Percentiles rank a stretch among this genome's conserved stretches.
phyloP scores from a whole-genome alignment of 2,329 filamentous ascomycete genomes.

The Aspergillus phoenicis region DNA sequence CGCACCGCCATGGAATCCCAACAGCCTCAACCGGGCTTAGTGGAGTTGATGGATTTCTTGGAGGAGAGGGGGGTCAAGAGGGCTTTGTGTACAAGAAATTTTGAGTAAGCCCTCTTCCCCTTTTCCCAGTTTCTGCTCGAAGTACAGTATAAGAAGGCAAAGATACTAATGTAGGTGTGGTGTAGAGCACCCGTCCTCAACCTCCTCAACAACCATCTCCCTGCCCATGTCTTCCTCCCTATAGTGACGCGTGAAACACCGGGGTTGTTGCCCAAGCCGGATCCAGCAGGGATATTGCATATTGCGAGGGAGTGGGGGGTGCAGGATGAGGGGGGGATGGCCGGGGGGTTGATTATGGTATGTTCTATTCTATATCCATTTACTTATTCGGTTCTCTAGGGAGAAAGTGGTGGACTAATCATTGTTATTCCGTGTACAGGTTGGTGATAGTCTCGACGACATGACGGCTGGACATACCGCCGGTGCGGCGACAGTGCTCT shows the following conservation, averaged over 20 bases:
- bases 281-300: slow-evolving; percentile 83
- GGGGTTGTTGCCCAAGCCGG: slow-evolving; percentile 70
- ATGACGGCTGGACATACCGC: slow-evolving; percentile 84
- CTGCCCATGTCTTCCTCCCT: slow-evolving; percentile 68
- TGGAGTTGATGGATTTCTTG: slow-evolving; percentile 78
- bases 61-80: slow-evolving; percentile 68
- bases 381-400: neutral
- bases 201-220: slow-evolving; percentile 70
- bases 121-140: neutral
- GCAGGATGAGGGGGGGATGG: slow-evolving; percentile 38
- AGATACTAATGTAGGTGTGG: neutral
- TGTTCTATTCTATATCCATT: slow-evolving; percentile 4
- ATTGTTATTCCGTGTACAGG: slow-evolving; percentile 31
- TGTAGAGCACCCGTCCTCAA: slow-evolving; percentile 45
- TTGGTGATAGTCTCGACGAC: slow-evolving; percentile 83
- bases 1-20: slow-evolving; percentile 77
- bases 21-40: slow-evolving; percentile 77
- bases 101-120: slow-evolving; percentile 58
- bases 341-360: slow-evolving; percentile 45
- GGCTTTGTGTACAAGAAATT: slow-evolving; percentile 93
- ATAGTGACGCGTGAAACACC: slow-evolving; percentile 81
- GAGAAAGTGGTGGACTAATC: neutral
- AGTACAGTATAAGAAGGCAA: no score
- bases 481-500: slow-evolving; percentile 85
- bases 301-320: slow-evolving; percentile 79